Evolutionary conservation across 2,329 filamentous ascomycete genomes (phyloP).

Genomic region (Colletotrichum sidae): DNA sequence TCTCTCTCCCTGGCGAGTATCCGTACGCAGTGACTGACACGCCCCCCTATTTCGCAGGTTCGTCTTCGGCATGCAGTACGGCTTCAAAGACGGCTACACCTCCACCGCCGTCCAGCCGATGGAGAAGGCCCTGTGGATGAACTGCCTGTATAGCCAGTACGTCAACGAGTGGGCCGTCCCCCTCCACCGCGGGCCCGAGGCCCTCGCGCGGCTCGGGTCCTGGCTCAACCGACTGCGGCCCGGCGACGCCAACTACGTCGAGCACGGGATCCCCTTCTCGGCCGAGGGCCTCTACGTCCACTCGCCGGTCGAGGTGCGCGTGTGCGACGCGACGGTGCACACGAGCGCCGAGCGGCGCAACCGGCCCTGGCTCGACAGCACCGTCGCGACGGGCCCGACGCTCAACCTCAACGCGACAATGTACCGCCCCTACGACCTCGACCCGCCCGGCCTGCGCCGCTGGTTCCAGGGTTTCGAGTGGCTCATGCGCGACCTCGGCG

Average conservation of each 20-base stretch:
- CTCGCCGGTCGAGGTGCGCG: slow-evolving; percentile 91
- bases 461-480: slow-evolving; percentile 94
- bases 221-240: slow-evolving; percentile 79
- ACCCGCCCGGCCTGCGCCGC: slow-evolving; percentile 79
- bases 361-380: slow-evolving; percentile 75
- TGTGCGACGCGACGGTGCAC: slow-evolving; percentile 74
- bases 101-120: slow-evolving; percentile 84
- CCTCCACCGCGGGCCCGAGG: slow-evolving; percentile 86
- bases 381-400: slow-evolving; percentile 74
- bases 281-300: slow-evolving; percentile 87
- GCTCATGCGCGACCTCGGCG: slow-evolving; percentile 88
- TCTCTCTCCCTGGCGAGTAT: not conserved
- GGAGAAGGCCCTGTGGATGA: slow-evolving; percentile 87
- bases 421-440: slow-evolving; percentile 82
- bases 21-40: not conserved
- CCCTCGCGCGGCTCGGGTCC: slow-evolving; percentile 81
- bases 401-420: slow-evolving; percentile 92
- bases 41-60: slow-evolving; percentile 65
- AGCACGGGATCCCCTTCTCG: slow-evolving; percentile 80
- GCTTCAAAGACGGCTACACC: slow-evolving; percentile 78
- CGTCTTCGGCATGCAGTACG: slow-evolving; percentile 97
- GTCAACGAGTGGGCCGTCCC: slow-evolving; percentile 99
- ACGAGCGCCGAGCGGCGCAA: slow-evolving; percentile 42
- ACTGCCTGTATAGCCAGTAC: slow-evolving; percentile 96
- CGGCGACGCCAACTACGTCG: slow-evolving; percentile 72